phyloP scores from a whole-genome alignment of 1,284 basidiomycete genomes.

The Ganoderma multipileum region DNA sequence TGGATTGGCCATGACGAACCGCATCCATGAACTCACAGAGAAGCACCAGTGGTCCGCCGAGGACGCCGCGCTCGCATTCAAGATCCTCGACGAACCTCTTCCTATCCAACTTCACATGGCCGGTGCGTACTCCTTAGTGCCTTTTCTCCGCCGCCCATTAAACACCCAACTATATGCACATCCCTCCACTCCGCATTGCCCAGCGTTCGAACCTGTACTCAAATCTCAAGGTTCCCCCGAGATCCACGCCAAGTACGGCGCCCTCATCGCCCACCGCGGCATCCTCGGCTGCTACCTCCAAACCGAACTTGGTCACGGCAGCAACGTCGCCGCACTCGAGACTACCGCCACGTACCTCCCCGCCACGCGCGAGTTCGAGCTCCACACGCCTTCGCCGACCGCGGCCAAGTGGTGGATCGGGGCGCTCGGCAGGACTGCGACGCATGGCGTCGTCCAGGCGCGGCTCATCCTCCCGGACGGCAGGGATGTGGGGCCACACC shows the following conservation, averaged over 20 bases:
- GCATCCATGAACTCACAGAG: slow-evolving; percentile 63
- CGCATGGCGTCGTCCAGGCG: slow-evolving; percentile 83
- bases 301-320: slow-evolving; percentile 81
- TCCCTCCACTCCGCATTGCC: slow-evolving; percentile 32
- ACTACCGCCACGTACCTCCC: slow-evolving; percentile 82
- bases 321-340: slow-evolving; percentile 74
- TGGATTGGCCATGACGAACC: slow-evolving; percentile 57
- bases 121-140: slow-evolving; percentile 60
- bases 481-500: slow-evolving; percentile 75
- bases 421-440: slow-evolving; percentile 74
- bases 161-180: too few relatives aligned
- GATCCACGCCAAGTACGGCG: slow-evolving; percentile 56
- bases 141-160: too few relatives aligned
- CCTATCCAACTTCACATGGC: background rate
- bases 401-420: slow-evolving; percentile 89
- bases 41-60: slow-evolving; percentile 58
- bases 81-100: background rate
- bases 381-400: slow-evolving; percentile 80
- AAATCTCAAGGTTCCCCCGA: slow-evolving; percentile 47
- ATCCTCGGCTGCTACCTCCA: slow-evolving; percentile 76
- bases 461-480: slow-evolving; percentile 72
- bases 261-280: slow-evolving; percentile 57
- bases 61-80: slow-evolving; percentile 38
- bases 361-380: slow-evolving; percentile 73
- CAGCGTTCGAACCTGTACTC: too few relatives aligned